A percentile compares a stretch with the other conserved stretches of the same genome.
Evolutionary conservation across 257 asterid species (phyloP).

Genomic region (Agastache rugosa): DNA sequence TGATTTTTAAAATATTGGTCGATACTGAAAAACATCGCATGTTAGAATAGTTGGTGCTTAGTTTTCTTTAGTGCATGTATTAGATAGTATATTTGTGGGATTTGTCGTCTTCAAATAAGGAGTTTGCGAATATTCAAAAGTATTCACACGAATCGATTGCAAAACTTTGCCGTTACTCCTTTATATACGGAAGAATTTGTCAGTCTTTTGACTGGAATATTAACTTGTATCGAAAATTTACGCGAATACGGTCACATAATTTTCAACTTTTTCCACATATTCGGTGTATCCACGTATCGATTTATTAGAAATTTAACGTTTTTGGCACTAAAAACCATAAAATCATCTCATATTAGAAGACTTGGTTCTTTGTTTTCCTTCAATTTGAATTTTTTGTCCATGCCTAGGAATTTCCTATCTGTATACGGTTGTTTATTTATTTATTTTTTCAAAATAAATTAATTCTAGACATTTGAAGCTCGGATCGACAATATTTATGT

Average conservation of each 20-base stretch:
- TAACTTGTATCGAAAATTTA: not conserved
- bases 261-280: not conserved
- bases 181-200: not conserved
- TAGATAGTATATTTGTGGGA: not conserved
- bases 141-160: not conserved
- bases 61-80: no score
- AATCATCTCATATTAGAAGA: not conserved
- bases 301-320: not conserved
- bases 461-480: not conserved
- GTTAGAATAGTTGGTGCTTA: no score
- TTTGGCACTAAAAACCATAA: not conserved
- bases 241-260: not conserved
- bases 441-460: not conserved
- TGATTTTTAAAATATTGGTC: no score
- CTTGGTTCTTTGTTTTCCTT: not conserved
- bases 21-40: no score
- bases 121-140: not conserved
- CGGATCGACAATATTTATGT: not conserved
- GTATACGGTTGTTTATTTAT: not conserved
- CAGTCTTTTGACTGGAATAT: not conserved
- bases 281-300: not conserved
- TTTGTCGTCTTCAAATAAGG: not conserved
- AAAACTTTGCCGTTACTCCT: not conserved
- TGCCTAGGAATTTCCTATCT: not conserved
- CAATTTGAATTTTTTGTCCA: conserved; percentile 1